Evolutionary conservation across 1,284 basidiomycete species (phyloP).

Genomic region (Coniferiporia sulphurascens): DNA sequence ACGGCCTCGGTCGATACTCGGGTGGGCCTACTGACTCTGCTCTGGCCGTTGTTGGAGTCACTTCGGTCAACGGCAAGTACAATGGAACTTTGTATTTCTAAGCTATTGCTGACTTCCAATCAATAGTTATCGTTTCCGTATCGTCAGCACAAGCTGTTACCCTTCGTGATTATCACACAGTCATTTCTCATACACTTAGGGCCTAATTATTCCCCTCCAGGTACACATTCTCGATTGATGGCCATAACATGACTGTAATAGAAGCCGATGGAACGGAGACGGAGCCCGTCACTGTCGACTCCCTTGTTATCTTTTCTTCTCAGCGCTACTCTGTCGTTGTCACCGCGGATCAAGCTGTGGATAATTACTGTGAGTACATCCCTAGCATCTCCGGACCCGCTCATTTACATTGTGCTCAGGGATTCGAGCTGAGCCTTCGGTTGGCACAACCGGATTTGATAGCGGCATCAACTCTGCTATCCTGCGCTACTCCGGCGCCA

Average conservation of each 20-base stretch:
- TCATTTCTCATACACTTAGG: conserved; percentile 29
- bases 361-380: conserved; percentile 35
- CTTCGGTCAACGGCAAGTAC: conserved; percentile 15
- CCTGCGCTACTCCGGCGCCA: conserved; percentile 30
- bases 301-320: conserved; percentile 29
- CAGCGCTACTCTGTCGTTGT: conserved; percentile 34
- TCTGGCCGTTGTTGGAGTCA: conserved; percentile 29
- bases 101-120: not conserved
- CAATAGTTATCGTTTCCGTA: conserved; percentile 17
- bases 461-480: conserved; percentile 33
- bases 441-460: conserved; percentile 26
- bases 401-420: conserved; percentile 2
- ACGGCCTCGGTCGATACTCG: conserved; percentile 37
- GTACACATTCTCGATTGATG: conserved; percentile 42
- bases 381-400: not conserved
- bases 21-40: conserved; percentile 22
- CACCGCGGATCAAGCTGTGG: conserved; percentile 32
- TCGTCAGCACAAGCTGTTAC: conserved; percentile 19
- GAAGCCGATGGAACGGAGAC: conserved; percentile 45
- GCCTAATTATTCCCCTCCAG: conserved; percentile 31
- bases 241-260: conserved; percentile 43
- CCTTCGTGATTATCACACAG: conserved; percentile 13
- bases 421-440: conserved; percentile 28
- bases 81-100: not conserved
- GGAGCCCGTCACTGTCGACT: conserved; percentile 32